Conservation (phyloP, 257 asterid genomes). For the Capsicum pubescens region DNA sequence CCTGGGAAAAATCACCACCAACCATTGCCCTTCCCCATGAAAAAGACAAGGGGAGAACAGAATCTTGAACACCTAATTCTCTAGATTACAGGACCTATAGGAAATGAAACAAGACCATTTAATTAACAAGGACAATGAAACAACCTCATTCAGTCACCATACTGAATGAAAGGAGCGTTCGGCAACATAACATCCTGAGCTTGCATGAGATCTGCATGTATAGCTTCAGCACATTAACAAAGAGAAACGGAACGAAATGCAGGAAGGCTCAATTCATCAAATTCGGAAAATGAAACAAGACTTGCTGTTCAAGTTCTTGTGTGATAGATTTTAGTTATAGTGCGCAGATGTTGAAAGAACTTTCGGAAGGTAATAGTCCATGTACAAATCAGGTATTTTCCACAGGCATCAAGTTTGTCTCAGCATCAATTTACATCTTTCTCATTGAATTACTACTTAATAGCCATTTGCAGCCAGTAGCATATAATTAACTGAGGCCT, state of each 20-base stretch:
- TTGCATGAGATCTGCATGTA: not conserved
- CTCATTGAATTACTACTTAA: slow-evolving; percentile 7
- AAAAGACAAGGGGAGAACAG: not conserved
- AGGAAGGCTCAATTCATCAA: slow-evolving; percentile 4
- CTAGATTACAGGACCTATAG: too few species aligned
- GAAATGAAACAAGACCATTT: not conserved
- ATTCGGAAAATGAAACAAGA: not conserved
- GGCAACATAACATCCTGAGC: not conserved
- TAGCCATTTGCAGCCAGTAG: not conserved
- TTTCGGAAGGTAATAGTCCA: not conserved
- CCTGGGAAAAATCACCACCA: not conserved
- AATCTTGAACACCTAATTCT: not conserved
- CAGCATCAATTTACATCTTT: not conserved
- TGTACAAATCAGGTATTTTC: not conserved
- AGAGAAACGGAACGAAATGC: not conserved
- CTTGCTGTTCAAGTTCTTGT: not conserved
- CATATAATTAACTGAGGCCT: not conserved
- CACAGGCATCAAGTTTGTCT: not conserved
- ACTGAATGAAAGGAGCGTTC: not conserved
- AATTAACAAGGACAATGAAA: not conserved
- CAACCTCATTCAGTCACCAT: not conserved
- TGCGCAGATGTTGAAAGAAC: not conserved
- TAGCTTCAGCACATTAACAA: not conserved
- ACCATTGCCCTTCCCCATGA: not conserved
- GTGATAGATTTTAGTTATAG: not conserved